Percentiles rank a stretch among this genome's conserved stretches.
Evolutionary conservation across 2,329 filamentous ascomycete genomes (phyloP).

Genomic region (Fusarium illudens): DNA sequence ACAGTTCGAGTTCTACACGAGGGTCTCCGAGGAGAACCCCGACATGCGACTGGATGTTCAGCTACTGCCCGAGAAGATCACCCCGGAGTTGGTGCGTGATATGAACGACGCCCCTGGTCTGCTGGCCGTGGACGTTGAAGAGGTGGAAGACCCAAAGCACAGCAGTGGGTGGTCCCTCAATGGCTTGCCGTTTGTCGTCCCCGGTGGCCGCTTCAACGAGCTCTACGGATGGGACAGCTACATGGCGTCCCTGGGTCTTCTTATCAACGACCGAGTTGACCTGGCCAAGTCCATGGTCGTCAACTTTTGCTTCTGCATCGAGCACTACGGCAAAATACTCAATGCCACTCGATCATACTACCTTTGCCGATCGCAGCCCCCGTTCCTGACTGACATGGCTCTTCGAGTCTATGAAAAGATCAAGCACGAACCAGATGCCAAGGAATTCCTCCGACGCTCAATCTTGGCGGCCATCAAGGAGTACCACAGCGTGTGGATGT

Average conservation of each 20-base stretch:
- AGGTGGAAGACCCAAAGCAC: constrained; percentile 66
- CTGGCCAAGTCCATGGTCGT: constrained; percentile 93
- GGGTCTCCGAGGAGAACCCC: constrained; percentile 79
- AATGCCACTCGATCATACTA: constrained; percentile 98
- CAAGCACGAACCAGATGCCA: constrained; percentile 80
- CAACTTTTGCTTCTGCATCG: constrained; percentile 98
- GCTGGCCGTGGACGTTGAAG: constrained; percentile 88
- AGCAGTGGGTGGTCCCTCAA: constrained; percentile 74
- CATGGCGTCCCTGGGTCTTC: constrained; percentile 92
- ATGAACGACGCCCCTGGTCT: constrained; percentile 90
- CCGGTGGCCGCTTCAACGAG: constrained; percentile 97
- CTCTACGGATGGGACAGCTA: constrained; percentile 99
- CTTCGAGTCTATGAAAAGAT: constrained; percentile 93
- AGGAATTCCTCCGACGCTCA: constrained; percentile 81
- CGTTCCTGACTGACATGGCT: constrained; percentile 97
- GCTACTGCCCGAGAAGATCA: constrained; percentile 78
- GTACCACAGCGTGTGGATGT: constrained; percentile 89
- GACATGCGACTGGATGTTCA: constrained; percentile 89
- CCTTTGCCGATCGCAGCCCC: constrained; percentile 90
- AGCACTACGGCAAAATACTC: constrained; percentile 97
- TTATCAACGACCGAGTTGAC: constrained; percentile 85
- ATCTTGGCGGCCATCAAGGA: constrained; percentile 96
- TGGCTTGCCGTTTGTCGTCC: constrained; percentile 95
- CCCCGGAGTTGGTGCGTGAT: constrained; percentile 80
- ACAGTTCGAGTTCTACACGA: constrained; percentile 88